Percentiles rank a stretch among this genome's conserved stretches.
phyloP scores from a whole-genome alignment of 139 green algal genomes.

The Chlorella sorokiniana region DNA sequence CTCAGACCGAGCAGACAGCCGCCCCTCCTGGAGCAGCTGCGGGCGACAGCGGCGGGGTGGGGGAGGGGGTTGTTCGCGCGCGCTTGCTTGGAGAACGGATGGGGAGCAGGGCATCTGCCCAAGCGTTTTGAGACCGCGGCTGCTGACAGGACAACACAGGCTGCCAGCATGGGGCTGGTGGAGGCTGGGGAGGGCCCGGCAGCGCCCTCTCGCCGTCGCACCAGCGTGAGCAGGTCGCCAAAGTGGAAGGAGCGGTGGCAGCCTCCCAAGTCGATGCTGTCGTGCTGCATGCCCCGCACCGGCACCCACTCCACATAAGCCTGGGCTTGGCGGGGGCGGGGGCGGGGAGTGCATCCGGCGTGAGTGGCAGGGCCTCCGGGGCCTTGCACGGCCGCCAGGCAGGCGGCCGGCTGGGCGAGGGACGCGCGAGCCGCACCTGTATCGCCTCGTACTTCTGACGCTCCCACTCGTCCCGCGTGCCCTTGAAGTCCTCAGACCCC shows the following conservation, averaged over 20 bases:
- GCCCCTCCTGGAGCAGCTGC: not conserved
- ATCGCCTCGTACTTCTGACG: not conserved
- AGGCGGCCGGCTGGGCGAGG: too few species aligned
- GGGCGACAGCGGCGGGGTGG: too few species aligned
- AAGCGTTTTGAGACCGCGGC: too few species aligned
- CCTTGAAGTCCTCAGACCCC: not conserved
- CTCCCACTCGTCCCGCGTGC: not conserved
- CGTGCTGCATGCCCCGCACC: conserved; percentile 5
- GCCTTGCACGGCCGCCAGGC: too few species aligned
- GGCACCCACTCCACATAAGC: conserved; percentile 27
- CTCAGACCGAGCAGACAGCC: not conserved
- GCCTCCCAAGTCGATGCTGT: conserved; percentile 5
- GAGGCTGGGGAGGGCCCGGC: too few species aligned
- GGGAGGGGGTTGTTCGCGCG: too few species aligned
- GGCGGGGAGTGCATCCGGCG: not conserved
- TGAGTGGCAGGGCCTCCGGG: too few species aligned
- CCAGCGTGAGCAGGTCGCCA: conserved; percentile 8
- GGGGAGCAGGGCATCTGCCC: too few species aligned
- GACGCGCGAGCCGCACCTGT: not conserved
- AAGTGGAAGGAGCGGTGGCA: conserved; percentile 13
- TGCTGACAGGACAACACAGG: too few species aligned
- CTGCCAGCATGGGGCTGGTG: too few species aligned
- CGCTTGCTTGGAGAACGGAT: too few species aligned
- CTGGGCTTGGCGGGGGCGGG: not conserved
- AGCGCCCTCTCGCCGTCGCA: too few species aligned